Evolutionary conservation across 2,329 filamentous ascomycete species (phyloP), one percentile per base, ranked within the genome.

Genomic region (Trichophyton rubrum): DNA sequence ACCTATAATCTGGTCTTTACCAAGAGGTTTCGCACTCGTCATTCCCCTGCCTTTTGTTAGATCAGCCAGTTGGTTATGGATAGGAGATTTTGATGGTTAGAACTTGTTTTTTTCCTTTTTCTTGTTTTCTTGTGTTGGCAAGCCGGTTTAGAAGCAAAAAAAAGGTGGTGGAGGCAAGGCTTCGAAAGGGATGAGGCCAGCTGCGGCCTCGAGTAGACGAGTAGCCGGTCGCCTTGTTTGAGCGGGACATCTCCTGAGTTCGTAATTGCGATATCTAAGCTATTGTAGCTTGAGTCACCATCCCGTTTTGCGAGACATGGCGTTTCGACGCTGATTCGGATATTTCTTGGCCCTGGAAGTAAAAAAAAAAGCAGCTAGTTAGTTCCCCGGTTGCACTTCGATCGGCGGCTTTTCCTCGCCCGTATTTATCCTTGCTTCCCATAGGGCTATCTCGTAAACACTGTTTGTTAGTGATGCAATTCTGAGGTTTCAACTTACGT

Each of bases 401-500:
- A 38, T 38, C 22, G 13, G 40, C 11, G 22, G n/a, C 9, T 5
- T 30, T 33, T 30, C 49, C n/a, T 30, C 22, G 5, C 6, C 49
- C 27, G 6, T 17, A 15, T 13, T 4, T 11, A n/a, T 27, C 9
- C 13, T 4, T 24, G 27, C 22, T 35, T 17, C 40, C 24, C 7
- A 35, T n/a, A 20, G 40, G 40, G 40, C n/a, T 43, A n/a, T 43
- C 40, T 5, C 40, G 40, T 17, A 43, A 35, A 53, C 45, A 41
- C 24, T 49, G 9, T 33, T 15, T 17, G 60, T 63, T 61, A 62
- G 56, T 55, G 30, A 60, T 47, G 9, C 30, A 43, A 47, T 60
- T 59, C 53, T 59, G 17, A 60, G 61, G 60, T 43, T 27, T 51
- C 64, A 60, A 75, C 74, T 75, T 75, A 76, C 74, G 70, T 76